These are phyloP conservation scores for Lasiosphaeria miniovina DNA, from an alignment of 495 filamentous ascomycete species.

Conservation along the genomic window DNA sequence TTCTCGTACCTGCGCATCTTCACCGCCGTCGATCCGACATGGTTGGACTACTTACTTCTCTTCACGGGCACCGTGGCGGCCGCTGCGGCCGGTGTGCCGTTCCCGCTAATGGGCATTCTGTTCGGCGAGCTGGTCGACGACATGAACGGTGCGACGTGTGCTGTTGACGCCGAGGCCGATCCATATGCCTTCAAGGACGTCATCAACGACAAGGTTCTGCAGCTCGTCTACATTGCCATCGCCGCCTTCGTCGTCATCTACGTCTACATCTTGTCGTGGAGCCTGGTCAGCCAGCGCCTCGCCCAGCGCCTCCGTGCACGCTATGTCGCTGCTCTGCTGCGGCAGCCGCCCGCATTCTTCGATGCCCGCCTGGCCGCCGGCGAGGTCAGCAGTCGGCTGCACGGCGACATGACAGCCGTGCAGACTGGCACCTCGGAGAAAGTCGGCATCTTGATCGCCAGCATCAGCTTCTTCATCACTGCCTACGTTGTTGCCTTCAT, in stretches of 20 bases:
- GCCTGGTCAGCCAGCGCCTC: conserved; percentile 57
- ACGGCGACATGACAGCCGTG: conserved; percentile 57
- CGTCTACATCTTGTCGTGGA: conserved; percentile 54
- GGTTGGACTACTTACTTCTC: conserved; percentile 47
- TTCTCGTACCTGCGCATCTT: conserved; percentile 18
- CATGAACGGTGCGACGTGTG: conserved; percentile 57
- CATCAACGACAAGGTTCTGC: conserved; percentile 57
- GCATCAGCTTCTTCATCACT: conserved; percentile 57
- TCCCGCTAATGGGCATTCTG: conserved; percentile 63
- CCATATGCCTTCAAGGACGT: conserved; percentile 33
- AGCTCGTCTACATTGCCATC: conserved; percentile 60
- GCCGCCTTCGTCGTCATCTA: conserved; percentile 61
- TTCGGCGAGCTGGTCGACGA: conserved; percentile 66
- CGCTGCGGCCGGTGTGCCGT: conserved; percentile 62
- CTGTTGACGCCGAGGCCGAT: conserved; percentile 20
- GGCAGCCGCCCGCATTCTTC: conserved; percentile 60
- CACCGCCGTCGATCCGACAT: conserved; percentile 34
- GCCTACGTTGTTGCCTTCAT: conserved; percentile 63
- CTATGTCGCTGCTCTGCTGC: conserved; percentile 55
- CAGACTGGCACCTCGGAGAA: conserved; percentile 64
- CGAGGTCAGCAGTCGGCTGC: conserved; percentile 59
- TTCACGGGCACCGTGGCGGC: conserved; percentile 49
- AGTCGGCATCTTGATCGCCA: conserved; percentile 57
- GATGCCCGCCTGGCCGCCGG: conserved; percentile 49
- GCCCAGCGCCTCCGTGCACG: conserved; percentile 57